A percentile compares a stretch with the other conserved stretches of the same genome.
phyloP scores from a whole-genome alignment of 2,329 filamentous ascomycete species.

The Fusarium anguioides region DNA sequence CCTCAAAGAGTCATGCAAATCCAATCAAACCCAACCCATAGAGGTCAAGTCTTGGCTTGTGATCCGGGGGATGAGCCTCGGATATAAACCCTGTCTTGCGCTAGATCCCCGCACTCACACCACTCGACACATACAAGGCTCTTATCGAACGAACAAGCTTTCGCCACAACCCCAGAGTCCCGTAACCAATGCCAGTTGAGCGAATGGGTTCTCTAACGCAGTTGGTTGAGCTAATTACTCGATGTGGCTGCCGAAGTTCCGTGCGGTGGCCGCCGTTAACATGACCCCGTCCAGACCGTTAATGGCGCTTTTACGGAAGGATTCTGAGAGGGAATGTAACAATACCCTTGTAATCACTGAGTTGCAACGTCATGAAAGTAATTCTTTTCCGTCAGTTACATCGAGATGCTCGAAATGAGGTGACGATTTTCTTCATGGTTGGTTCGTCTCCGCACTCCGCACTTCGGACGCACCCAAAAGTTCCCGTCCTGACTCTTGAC shows the following conservation, averaged over 20 bases:
- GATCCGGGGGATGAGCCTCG: conserved; percentile 34
- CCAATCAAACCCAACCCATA: no score
- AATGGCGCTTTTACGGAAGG: conserved; percentile 5
- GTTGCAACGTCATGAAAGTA: conserved; percentile 13
- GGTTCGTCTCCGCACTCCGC: conserved; percentile 1
- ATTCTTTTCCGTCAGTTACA: neutral
- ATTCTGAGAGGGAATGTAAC: neutral
- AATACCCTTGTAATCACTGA: neutral
- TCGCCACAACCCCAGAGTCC: neutral
- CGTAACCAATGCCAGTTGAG: neutral
- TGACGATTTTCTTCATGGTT: neutral
- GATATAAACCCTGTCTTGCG: conserved; percentile 26
- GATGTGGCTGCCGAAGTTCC: conserved; percentile 25
- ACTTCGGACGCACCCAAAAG: conserved; percentile 19
- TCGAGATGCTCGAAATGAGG: conserved; percentile 8
- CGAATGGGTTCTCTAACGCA: neutral
- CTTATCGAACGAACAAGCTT: conserved; percentile 27
- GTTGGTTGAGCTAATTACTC: conserved; percentile 7
- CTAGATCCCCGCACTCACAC: conserved; percentile 27
- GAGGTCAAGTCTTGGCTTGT: conserved; percentile 29
- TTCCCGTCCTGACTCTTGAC: neutral
- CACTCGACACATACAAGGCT: neutral
- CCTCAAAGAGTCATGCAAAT: no score
- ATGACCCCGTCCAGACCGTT: no score
- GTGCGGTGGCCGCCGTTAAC: neutral